Percentiles rank a stretch among this genome's conserved stretches.
These are phyloP conservation scores for Penicillium oxalicum DNA, from an alignment of 2,329 filamentous ascomycete genomes.

Conservation along the genomic window DNA sequence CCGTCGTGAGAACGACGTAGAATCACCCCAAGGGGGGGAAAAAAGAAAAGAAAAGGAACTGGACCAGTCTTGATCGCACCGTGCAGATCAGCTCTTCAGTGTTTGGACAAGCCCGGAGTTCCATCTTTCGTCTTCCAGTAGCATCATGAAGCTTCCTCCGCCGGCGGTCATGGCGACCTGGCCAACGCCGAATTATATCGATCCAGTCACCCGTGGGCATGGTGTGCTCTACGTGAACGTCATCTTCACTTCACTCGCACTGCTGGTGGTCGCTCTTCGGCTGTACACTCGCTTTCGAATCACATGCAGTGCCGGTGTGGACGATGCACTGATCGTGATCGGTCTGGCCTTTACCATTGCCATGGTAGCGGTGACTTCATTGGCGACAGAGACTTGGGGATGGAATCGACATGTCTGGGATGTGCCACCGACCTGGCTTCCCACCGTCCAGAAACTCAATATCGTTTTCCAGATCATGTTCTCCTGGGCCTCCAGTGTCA, in stretches of 20 bases:
- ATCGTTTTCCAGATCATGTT: conserved; percentile 36
- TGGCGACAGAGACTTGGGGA: conserved; percentile 30
- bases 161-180: conserved; percentile 38
- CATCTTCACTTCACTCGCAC: conserved; percentile 36
- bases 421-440: conserved; percentile 25
- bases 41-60: too few relatives aligned
- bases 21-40: too few relatives aligned
- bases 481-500: conserved; percentile 28
- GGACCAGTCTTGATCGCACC: too few relatives aligned
- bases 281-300: conserved; percentile 44
- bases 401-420: conserved; percentile 42
- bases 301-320: conserved; percentile 42
- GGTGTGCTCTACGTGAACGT: conserved; percentile 40
- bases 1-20: too few relatives aligned
- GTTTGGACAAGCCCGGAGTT: not conserved
- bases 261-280: conserved; percentile 39
- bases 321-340: conserved; percentile 43
- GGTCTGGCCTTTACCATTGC: conserved; percentile 39
- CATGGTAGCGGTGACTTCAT: conserved; percentile 30
- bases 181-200: conserved; percentile 44
- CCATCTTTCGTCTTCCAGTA: not conserved
- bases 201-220: conserved; percentile 43
- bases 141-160: conserved; percentile 38
- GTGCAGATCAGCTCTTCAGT: not conserved
- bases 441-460: conserved; percentile 31